Percentiles rank a stretch among this genome's conserved stretches.
These are phyloP conservation scores for Coniochaeta ligniaria DNA, from an alignment of 2,329 filamentous ascomycete species.

Conservation along the genomic window DNA sequence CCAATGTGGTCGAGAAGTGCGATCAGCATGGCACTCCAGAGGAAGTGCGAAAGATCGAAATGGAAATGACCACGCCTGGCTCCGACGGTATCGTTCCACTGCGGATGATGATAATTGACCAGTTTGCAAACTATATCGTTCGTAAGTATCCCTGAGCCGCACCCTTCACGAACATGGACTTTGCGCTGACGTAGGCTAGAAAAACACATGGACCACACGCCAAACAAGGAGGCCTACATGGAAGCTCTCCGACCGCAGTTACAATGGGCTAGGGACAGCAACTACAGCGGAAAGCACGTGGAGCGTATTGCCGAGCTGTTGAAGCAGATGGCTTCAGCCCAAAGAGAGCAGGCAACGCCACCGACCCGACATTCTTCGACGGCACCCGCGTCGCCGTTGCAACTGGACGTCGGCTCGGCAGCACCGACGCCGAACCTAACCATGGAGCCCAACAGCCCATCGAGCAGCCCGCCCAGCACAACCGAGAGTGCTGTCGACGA, in stretches of 20 bases:
- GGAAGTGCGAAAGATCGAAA: conserved; percentile 64
- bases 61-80: conserved; percentile 50
- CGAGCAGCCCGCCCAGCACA: conserved; percentile 59
- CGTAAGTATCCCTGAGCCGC: conserved; percentile 53
- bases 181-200: conserved; percentile 4
- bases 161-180: not conserved
- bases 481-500: conserved; percentile 46
- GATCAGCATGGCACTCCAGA: conserved; percentile 63
- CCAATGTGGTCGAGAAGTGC: conserved; percentile 81
- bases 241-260: conserved; percentile 59
- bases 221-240: conserved; percentile 52
- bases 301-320: conserved; percentile 52
- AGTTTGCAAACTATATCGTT: conserved; percentile 93
- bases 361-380: conserved; percentile 4
- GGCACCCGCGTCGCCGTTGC: conserved; percentile 26
- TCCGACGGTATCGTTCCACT: conserved; percentile 64
- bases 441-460: conserved; percentile 62
- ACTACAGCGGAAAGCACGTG: conserved; percentile 56
- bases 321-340: not conserved
- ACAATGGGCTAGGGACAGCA: conserved; percentile 53
- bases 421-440: conserved; percentile 61
- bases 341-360: not conserved
- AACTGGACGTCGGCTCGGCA: conserved; percentile 41
- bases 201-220: conserved; percentile 5
- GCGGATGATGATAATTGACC: conserved; percentile 75